phyloP scores from a whole-genome alignment of 768 basidiomycete genomes.

The Chalciporus pseudorubinellus region DNA sequence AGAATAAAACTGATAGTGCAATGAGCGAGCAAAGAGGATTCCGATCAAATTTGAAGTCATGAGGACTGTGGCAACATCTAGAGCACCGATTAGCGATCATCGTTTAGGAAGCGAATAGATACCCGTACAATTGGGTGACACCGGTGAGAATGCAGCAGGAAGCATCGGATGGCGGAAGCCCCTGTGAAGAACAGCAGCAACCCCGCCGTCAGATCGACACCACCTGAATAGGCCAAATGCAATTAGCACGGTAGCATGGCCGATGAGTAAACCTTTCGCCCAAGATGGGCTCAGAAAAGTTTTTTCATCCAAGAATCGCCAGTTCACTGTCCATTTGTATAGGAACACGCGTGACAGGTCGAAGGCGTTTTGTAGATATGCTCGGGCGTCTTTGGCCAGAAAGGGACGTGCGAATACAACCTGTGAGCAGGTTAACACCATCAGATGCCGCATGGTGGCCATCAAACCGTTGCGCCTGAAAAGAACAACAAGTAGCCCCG shows the following conservation, averaged over 20 bases:
- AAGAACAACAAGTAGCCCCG: constrained; percentile 79
- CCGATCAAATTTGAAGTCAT: constrained; percentile 93
- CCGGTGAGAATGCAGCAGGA: constrained; percentile 44
- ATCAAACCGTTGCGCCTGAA: constrained; percentile 70
- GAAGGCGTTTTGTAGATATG: constrained; percentile 78
- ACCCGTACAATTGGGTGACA: constrained; percentile 65
- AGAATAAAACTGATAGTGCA: constrained; percentile 98
- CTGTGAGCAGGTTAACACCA: constrained; percentile 43
- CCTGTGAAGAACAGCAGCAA: constrained; percentile 48
- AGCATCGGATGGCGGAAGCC: constrained; percentile 50
- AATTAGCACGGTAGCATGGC: constrained; percentile 58
- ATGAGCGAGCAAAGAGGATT: constrained; percentile 85
- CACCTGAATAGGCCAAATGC: constrained; percentile 72
- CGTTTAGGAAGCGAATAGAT: constrained; percentile 1
- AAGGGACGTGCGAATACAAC: constrained; percentile 68
- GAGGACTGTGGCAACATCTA: constrained; percentile 77
- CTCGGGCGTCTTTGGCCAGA: constrained; percentile 52
- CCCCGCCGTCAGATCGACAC: constrained; percentile 75
- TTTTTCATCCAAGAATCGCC: constrained; percentile 83
- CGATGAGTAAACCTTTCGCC: constrained; percentile 60
- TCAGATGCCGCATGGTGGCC: constrained; percentile 48
- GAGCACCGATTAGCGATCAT: constrained; percentile 13
- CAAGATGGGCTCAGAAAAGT: constrained; percentile 66
- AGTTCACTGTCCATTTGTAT: constrained; percentile 98
- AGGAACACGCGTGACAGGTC: constrained; percentile 86